Percentiles rank a stretch among this genome's conserved stretches.
These are phyloP conservation scores for Heteromeles arbutifolia DNA, from an alignment of 306 rosid species.

Conservation along the genomic window DNA sequence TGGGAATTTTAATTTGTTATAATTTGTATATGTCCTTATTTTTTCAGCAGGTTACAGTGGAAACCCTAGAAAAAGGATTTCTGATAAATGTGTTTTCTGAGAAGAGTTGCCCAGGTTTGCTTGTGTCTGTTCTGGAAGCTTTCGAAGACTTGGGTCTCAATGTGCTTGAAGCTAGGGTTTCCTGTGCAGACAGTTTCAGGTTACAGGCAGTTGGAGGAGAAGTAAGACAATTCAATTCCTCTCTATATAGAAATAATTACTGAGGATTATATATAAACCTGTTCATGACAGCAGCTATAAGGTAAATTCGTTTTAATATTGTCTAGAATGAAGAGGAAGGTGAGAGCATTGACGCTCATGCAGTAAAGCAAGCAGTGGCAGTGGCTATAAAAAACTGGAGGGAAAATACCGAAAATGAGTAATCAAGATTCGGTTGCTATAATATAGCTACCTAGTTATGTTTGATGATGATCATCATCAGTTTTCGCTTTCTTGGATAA, in stretches of 20 bases:
- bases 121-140: conserved; percentile 74
- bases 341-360: conserved; percentile 36
- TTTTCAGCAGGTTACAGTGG: conserved; percentile 68
- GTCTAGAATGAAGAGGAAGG: conserved; percentile 41
- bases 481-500: not conserved
- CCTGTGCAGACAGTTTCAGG: conserved; percentile 73
- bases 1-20: not conserved
- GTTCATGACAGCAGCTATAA: not conserved
- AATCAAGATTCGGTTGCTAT: conserved; percentile 11
- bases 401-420: conserved; percentile 28
- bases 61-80: conserved; percentile 81
- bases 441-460: not conserved
- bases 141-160: conserved; percentile 81
- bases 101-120: conserved; percentile 71
- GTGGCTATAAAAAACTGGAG: conserved; percentile 51
- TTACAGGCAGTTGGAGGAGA: conserved; percentile 87
- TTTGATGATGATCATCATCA: not conserved
- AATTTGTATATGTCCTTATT: not conserved
- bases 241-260: not conserved
- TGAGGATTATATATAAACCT: not conserved
- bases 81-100: conserved; percentile 61
- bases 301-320: not conserved
- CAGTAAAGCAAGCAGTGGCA: conserved; percentile 41
- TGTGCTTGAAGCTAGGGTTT: conserved; percentile 97
- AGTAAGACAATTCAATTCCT: conserved; percentile 35